These are phyloP conservation scores for Trapa bicornis DNA, from an alignment of 345 rosid species.

Conservation along the genomic window DNA sequence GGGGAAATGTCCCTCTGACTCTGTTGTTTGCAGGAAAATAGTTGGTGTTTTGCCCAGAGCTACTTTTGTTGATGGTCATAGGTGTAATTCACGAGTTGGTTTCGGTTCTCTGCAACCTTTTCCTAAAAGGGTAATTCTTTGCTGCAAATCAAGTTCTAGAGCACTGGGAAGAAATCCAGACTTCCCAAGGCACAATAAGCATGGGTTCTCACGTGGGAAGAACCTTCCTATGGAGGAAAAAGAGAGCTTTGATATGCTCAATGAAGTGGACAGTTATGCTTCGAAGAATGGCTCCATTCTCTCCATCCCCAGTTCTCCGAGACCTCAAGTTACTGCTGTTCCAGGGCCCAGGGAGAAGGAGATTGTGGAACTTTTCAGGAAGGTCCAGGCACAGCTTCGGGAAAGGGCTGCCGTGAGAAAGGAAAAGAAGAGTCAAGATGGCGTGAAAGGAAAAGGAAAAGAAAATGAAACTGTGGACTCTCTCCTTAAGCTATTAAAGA, in stretches of 20 bases:
- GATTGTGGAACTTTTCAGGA: constrained; percentile 74
- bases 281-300: constrained; percentile 54
- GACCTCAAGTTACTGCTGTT: constrained; percentile 59
- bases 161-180: constrained; percentile 60
- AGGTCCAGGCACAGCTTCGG: constrained; percentile 82
- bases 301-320: constrained; percentile 48
- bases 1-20: constrained; percentile 27
- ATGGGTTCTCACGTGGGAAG: constrained; percentile 45
- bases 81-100: constrained; percentile 20
- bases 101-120: constrained; percentile 24
- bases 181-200: constrained; percentile 48
- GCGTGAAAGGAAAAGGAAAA: constrained; percentile 39
- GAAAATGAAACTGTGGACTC: constrained; percentile 70
- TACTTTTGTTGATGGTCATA: constrained; percentile 21
- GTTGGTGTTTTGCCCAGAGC: constrained; percentile 21
- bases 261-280: constrained; percentile 43
- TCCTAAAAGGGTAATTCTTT: constrained; percentile 24
- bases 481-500: constrained; percentile 67
- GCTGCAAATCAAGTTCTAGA: constrained; percentile 49
- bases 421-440: constrained; percentile 37
- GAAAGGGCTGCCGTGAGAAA: constrained; percentile 63
- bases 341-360: constrained; percentile 81
- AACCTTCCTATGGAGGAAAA: constrained; percentile 48
- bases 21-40: constrained; percentile 37
- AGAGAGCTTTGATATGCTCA: constrained; percentile 34